phyloP scores from a whole-genome alignment of 129 eudicot genomes.

The Helichrysum umbraculigerum region DNA sequence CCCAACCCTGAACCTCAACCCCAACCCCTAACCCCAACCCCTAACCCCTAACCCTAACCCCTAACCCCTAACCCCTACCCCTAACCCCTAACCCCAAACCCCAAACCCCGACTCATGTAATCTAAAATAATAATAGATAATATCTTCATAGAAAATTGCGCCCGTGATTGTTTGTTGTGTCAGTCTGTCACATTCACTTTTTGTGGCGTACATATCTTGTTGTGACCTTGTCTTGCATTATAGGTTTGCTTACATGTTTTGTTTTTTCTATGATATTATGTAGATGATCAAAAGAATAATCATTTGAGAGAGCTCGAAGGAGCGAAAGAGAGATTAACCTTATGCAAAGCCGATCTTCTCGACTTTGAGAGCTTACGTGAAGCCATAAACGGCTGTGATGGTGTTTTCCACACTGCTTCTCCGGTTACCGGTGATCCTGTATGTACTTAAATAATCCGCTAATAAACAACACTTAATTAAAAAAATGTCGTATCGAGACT shows the following conservation, averaged over 20 bases:
- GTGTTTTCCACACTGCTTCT: slow-evolving; percentile 97
- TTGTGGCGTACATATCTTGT: background rate
- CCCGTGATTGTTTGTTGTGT: background rate
- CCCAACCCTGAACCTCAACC: too few species aligned
- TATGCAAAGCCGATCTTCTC: slow-evolving; percentile 87
- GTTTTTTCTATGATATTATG: background rate
- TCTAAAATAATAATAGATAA: too few species aligned
- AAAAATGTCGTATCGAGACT: background rate
- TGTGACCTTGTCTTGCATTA: background rate
- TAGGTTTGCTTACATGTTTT: background rate
- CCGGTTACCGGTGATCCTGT: slow-evolving; percentile 98
- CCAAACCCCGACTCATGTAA: background rate
- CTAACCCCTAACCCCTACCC: too few species aligned
- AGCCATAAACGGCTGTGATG: slow-evolving; percentile 90
- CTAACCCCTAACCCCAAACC: too few species aligned
- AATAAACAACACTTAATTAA: background rate
- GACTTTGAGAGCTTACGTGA: slow-evolving; percentile 80
- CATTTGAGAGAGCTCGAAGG: slow-evolving; percentile 93
- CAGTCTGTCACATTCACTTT: too few species aligned
- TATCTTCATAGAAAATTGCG: too few species aligned
- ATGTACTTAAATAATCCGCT: slow-evolving; percentile 1
- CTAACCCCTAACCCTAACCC: too few species aligned
- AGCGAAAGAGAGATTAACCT: slow-evolving; percentile 77
- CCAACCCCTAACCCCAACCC: too few species aligned
- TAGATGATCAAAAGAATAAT: slow-evolving; percentile 82